A percentile compares a stretch with the other conserved stretches of the same genome.
Evolutionary conservation across 1,284 basidiomycete genomes (phyloP).

Genomic region (Malassezia pachydermatis): DNA sequence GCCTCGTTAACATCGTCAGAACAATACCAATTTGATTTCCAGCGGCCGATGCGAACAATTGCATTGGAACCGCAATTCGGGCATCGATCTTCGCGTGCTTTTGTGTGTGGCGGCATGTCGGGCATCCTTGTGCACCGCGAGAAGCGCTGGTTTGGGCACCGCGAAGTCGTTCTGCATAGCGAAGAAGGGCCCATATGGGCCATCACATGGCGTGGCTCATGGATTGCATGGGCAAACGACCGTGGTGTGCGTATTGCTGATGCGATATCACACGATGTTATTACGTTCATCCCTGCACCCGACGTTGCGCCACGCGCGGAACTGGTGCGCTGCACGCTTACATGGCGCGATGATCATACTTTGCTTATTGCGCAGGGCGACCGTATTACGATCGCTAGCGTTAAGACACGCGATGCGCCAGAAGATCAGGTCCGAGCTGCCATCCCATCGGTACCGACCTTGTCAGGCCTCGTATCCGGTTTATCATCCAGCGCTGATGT

Average conservation of each 20-base stretch:
- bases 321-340: slow-evolving; percentile 78
- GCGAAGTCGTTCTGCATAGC: slow-evolving; percentile 71
- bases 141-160: slow-evolving; percentile 93
- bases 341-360: slow-evolving; percentile 79
- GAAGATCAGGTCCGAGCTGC: slow-evolving; percentile 17
- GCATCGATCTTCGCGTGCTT: slow-evolving; percentile 66
- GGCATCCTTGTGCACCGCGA: slow-evolving; percentile 76
- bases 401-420: slow-evolving; percentile 19
- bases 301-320: slow-evolving; percentile 74
- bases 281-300: slow-evolving; percentile 77
- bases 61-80: slow-evolving; percentile 84
- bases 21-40: slow-evolving; percentile 84
- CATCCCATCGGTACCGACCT: slow-evolving; percentile 10
- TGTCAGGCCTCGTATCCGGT: slow-evolving; percentile 5
- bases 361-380: slow-evolving; percentile 91
- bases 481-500: background rate
- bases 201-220: slow-evolving; percentile 68
- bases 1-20: slow-evolving; percentile 65
- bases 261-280: slow-evolving; percentile 63
- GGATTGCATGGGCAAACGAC: slow-evolving; percentile 96
- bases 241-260: slow-evolving; percentile 92
- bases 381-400: slow-evolving; percentile 70
- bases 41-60: slow-evolving; percentile 79
- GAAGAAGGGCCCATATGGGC: slow-evolving; percentile 94
- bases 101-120: slow-evolving; percentile 86